Evolutionary conservation across 2,329 filamentous ascomycete genomes (phyloP), one percentile per base, ranked within the genome.

Genomic region (Colletotrichum camelliae): DNA sequence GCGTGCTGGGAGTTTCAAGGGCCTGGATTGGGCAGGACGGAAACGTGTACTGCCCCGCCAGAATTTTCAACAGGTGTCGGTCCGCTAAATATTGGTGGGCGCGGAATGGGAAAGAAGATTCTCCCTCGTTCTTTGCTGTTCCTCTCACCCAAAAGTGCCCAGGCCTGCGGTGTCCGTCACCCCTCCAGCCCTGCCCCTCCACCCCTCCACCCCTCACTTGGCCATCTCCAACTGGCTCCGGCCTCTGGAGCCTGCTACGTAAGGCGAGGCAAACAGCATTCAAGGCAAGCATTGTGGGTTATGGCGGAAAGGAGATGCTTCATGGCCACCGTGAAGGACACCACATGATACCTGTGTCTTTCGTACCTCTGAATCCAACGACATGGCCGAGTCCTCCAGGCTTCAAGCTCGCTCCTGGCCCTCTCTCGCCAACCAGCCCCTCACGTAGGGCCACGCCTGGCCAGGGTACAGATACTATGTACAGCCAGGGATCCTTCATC

Each of bases 71-170:
- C 37, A 73, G 57, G 39, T 66, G 43, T 66, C 66, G 37, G 21
- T 33, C 48, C 62, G 64, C 73, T 75, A 72, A 68, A 75, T 75
- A 73, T 37, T 67, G 66, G 73, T 73, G 68, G 71, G 58, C 57
- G 67, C 68, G 72, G 77, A 78, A 78, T 70, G 67, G 72, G 57
- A 78, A 78, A 78, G 77, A 78, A 78, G 72, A 77, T 78, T 78
- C 77, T 77, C 75, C 75, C 48, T 74, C 64, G 55, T 71, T 75
- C 77, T 76, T 58, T 69, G 70, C 62, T 37, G 60, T 72, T 74
- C 77, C 48, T 62, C 55, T 61, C 37, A 37, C 39, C 55, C 52
- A 55, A 52, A 52, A 10, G 12, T 31, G 61, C 21, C 55, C 13
- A 58, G 55, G 48, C 39, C 61, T 55, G 58, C 48, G 39, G 67